Base-by-base conservation (phyloP, 345 rosid genomes). In the Cardamine occulta region DNA sequence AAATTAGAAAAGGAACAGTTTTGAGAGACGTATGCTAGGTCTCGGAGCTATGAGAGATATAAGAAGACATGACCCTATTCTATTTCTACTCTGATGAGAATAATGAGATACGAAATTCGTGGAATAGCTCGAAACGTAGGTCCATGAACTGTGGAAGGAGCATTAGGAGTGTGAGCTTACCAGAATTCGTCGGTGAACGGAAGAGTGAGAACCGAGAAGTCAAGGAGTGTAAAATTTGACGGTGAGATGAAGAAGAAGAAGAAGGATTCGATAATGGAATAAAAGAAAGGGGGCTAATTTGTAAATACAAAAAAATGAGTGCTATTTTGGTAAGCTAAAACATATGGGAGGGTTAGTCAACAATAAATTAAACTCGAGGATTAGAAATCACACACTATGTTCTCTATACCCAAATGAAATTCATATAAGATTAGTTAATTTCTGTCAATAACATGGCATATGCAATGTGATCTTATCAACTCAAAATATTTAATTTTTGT, bases 111-210 rank as follows among this genome's bases (percentile, higher is more conserved):
- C n/a, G n/a, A n/a, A 66, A 26, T 26, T 39, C 5, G 21, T 54
- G 68, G 15, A 13, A 53, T 15, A 31, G 29, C 28, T 69, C 48
- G 19, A 7, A 70, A 40, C 42, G 21, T 28, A 34, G 47, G 64
- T 45, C 54, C 0, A 39, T 39, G n/a, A 28, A 58, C 26, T 57
- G 29, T 2, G 18, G 15, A 2, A 52, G 35, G 18, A 64, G 13
- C 5, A 11, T 14, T 10, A 55, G 11, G 45, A 35, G 60, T n/a
- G 45, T 34, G 39, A 31, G 69, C 63, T 72, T 53, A 78, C 81
- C 74, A 53, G 65, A 53, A 35, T 4, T 42, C 31, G 59, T 17
- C 77, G 74, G 52, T 56, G 63, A 60, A 4, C 52, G 34, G 44
- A 53, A 42, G 32, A 47, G 8, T 72, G 39, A 60, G 65, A 65